phyloP scores from a whole-genome alignment of 192 early-diverging fungal genomes.

The Spizellomyces punctatus region DNA sequence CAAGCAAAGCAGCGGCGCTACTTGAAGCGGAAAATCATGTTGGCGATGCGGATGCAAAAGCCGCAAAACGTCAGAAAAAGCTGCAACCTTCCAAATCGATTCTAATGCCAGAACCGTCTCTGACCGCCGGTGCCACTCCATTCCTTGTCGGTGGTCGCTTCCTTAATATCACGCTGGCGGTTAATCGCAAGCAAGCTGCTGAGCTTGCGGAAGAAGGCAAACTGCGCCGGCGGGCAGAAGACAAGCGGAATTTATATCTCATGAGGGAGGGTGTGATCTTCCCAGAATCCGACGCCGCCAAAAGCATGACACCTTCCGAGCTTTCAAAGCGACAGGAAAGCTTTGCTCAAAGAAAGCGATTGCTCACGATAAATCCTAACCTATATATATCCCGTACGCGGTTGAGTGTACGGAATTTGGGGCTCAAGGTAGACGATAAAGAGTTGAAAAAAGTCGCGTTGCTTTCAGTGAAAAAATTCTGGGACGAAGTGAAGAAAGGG shows the following conservation, averaged over 20 bases:
- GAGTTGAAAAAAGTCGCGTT: slow-evolving; percentile 54
- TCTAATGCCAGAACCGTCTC: slow-evolving; percentile 66
- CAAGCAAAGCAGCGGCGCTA: slow-evolving; percentile 55
- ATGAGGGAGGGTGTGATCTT: slow-evolving; percentile 92
- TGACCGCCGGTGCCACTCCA: slow-evolving; percentile 59
- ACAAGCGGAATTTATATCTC: slow-evolving; percentile 86
- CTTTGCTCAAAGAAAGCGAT: slow-evolving; percentile 77
- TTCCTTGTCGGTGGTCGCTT: slow-evolving; percentile 79
- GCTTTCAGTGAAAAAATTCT: slow-evolving; percentile 48
- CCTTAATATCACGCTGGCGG: slow-evolving; percentile 77
- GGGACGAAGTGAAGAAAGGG: slow-evolving; percentile 48
- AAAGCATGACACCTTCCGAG: slow-evolving; percentile 67
- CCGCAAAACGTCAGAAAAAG: slow-evolving; percentile 60
- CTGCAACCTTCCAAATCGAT: slow-evolving; percentile 58
- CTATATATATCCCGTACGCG: slow-evolving; percentile 87
- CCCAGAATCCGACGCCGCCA: slow-evolving; percentile 77
- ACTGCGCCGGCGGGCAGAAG: slow-evolving; percentile 67
- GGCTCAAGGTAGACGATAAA: slow-evolving; percentile 70
- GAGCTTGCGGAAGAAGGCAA: slow-evolving; percentile 63
- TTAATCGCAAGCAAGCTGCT: slow-evolving; percentile 71
- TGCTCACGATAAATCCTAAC: slow-evolving; percentile 84
- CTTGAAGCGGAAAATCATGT: slow-evolving; percentile 16
- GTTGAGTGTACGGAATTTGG: slow-evolving; percentile 87
- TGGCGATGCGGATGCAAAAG: slow-evolving; percentile 40
- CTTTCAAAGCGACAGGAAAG: slow-evolving; percentile 84